Percentiles rank a stretch among this genome's conserved stretches.
These are phyloP conservation scores for Apostasia ramifera DNA, from an alignment of 106 monocot genomes.

Conservation along the genomic window DNA sequence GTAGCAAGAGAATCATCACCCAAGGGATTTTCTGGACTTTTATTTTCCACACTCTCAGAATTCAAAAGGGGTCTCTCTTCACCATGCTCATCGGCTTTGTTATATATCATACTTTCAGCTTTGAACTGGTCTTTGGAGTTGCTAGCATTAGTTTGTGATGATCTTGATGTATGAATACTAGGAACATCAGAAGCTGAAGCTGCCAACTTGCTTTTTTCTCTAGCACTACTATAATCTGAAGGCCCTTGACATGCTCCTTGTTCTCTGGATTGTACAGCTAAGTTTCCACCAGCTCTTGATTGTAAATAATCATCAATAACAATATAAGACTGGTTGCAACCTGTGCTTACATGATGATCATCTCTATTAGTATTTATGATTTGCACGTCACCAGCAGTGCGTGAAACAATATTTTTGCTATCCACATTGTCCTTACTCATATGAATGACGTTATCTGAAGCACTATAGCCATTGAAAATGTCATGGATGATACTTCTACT, in stretches of 20 bases:
- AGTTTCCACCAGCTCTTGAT: neutral
- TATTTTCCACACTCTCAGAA: constrained; percentile 5
- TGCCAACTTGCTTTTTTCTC: constrained; percentile 15
- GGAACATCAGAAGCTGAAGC: constrained; percentile 11
- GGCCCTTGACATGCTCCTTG: constrained; percentile 2
- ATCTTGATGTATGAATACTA: constrained; percentile 14
- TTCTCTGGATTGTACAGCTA: constrained; percentile 16
- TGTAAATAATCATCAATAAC: constrained; percentile 3
- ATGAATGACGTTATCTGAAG: constrained; percentile 6
- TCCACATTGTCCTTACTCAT: constrained; percentile 15
- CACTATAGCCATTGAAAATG: constrained; percentile 6
- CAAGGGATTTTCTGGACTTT: constrained; percentile 15
- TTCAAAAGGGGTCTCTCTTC: constrained; percentile 8
- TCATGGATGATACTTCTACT: constrained; percentile 10
- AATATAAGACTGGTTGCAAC: constrained; percentile 10
- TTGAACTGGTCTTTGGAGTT: constrained; percentile 30
- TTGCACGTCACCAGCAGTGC: constrained; percentile 8
- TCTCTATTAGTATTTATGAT: constrained; percentile 10
- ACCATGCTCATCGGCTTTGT: constrained; percentile 6
- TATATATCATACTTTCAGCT: constrained; percentile 25
- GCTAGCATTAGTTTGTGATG: constrained; percentile 8
- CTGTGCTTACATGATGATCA: neutral
- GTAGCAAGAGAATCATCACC: constrained; percentile 14
- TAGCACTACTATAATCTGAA: neutral
- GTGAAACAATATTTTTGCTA: constrained; percentile 15